Base-by-base conservation (phyloP, 108 stramenopile species). In the Cyclotella sp. region DNA sequence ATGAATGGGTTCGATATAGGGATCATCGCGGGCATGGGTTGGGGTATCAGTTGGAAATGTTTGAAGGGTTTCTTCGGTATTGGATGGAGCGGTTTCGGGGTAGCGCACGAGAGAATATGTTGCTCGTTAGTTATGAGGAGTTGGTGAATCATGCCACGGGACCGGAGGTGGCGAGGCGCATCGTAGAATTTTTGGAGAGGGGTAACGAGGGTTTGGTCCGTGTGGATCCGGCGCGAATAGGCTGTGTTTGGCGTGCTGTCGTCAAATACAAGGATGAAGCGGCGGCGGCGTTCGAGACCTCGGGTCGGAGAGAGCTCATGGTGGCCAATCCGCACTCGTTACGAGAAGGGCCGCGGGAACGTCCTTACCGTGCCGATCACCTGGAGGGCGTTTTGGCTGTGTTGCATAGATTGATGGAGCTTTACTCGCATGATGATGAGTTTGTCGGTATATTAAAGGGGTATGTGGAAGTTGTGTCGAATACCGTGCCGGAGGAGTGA, bases 1-100 rank as follows among this genome's bases (percentile, higher is more conserved):
- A 69, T n/a, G 77, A 69, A 13, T 84, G 84, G 84, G 49, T 84
- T 0, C 14, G 42, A 18, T 84, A 75, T 58, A n/a, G 84, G 24
- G 75, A 84, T 61, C 59, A 72, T 47, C 8, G 5, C 4, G 16
- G 21, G 18, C 40, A 75, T 51, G 58, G 75, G 9, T 40, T 84
- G n/a, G 18, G 6, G 27, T 53, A 54, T 27, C 76, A 84, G 54
- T 18, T 84, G 0, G 22, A 61, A 53, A 51, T 49, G 22, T 81
- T 63, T 75, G 59, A 57, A 15, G 34, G 60, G 5, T 79, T 80
- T 47, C 46, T 79, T 19, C 45, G 46, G 13, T 84, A 67, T 52
- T 84, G 84, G 84, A 72, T 84, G 49, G 58, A 81, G 2, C 57
- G 53, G 15, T 84, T 75, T 75, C 12, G 22, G 34, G 26, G 19